phyloP scores from a whole-genome alignment of 2,329 filamentous ascomycete genomes.

The Lachnellula willkommii region DNA sequence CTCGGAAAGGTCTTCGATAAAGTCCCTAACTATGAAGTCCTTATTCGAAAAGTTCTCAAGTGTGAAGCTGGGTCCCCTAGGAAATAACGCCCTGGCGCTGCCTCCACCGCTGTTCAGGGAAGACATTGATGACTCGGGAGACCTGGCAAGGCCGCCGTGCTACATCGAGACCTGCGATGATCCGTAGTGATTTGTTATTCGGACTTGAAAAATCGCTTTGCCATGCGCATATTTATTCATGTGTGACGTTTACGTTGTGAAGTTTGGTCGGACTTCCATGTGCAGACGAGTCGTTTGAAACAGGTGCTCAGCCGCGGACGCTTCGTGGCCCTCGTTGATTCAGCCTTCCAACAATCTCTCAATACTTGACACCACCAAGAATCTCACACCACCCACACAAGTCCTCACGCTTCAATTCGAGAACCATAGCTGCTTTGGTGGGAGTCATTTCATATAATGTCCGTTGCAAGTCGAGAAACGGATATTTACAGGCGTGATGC shows the following conservation, averaged over 20 bases:
- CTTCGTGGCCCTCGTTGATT: slow-evolving; percentile 16
- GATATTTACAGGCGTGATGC: slow-evolving; percentile 43
- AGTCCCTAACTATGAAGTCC: slow-evolving; percentile 98
- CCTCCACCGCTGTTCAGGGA: slow-evolving; percentile 22
- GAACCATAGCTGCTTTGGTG: not conserved
- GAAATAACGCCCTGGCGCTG: slow-evolving; percentile 53
- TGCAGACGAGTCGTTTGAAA: not conserved
- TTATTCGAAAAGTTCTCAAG: slow-evolving; percentile 82
- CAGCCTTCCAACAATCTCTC: slow-evolving; percentile 11
- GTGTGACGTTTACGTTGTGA: not conserved
- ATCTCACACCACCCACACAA: not conserved
- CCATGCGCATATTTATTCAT: not conserved
- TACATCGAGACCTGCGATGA: slow-evolving; percentile 20
- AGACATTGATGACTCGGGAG: slow-evolving; percentile 23
- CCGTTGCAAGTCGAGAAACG: slow-evolving; percentile 32
- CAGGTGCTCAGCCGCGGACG: slow-evolving; percentile 4
- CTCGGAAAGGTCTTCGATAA: slow-evolving; percentile 88
- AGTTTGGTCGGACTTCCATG: not conserved
- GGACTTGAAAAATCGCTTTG: not conserved
- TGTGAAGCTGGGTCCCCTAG: slow-evolving; percentile 74
- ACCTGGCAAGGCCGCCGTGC: slow-evolving; percentile 9
- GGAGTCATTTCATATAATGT: slow-evolving; percentile 15
- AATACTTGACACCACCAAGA: slow-evolving; percentile 3
- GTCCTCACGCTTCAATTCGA: not conserved
- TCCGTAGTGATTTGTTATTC: not conserved